Evolutionary conservation across 2,329 filamentous ascomycete genomes (phyloP).

Genomic region (Beauveria scarabaeidicola): DNA sequence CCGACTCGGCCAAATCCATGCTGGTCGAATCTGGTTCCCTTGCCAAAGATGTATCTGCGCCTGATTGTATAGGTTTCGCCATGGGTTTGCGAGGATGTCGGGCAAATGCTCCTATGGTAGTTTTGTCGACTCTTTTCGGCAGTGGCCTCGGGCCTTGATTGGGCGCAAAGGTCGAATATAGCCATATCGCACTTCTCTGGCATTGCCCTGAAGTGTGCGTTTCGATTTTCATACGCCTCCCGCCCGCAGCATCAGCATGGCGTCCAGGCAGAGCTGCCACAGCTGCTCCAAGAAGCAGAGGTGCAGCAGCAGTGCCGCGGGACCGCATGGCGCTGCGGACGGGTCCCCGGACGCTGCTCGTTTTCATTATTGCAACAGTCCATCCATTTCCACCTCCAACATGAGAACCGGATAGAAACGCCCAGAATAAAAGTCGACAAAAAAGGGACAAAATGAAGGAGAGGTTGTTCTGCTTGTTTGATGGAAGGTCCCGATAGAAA

Average conservation of each 20-base stretch:
- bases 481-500: neutral
- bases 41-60: neutral
- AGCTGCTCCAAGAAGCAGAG: conserved; percentile 1
- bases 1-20: neutral
- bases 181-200: conserved; percentile 29
- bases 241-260: neutral
- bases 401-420: neutral
- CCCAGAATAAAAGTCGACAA: neutral
- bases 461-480: neutral
- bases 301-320: neutral
- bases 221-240: conserved; percentile 12
- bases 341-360: conserved; percentile 8
- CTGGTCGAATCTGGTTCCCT: neutral
- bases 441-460: neutral
- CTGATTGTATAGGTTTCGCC: neutral
- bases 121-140: conserved; percentile 12
- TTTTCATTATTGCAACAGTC: conserved; percentile 1
- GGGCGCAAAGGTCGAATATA: conserved; percentile 33
- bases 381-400: neutral
- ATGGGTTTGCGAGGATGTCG: neutral
- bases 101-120: conserved; percentile 5
- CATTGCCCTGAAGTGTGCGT: conserved; percentile 17
- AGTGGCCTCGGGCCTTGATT: neutral
- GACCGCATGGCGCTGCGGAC: conserved; percentile 7
- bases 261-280: conserved; percentile 8